These are phyloP conservation scores for Medicago ruthenica DNA, from an alignment of 306 rosid species.

Conservation along the genomic window DNA sequence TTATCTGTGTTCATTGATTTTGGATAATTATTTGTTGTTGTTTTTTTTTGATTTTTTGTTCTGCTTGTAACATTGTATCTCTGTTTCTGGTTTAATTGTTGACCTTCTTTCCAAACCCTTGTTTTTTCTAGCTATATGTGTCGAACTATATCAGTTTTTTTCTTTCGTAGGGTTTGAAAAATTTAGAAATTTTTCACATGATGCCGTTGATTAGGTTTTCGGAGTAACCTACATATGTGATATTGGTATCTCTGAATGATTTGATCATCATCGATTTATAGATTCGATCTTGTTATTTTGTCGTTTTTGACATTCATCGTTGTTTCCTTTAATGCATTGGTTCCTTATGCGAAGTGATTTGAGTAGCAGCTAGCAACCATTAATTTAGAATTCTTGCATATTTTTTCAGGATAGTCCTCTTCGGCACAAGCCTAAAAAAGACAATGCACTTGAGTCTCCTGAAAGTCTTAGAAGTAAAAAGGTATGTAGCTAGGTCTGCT, in stretches of 20 bases:
- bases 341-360: not conserved
- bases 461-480: conserved; percentile 52
- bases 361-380: not conserved
- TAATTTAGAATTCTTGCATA: conserved; percentile 28
- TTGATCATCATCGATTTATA: not conserved
- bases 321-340: not conserved
- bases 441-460: conserved; percentile 45
- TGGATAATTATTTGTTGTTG: conserved; percentile 12
- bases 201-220: conserved; percentile 12
- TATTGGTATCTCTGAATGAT: conserved; percentile 20
- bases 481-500: conserved; percentile 44
- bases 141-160: conserved; percentile 9
- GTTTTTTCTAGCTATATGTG: conserved; percentile 8
- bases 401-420: conserved; percentile 57
- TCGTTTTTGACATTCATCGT: conserved; percentile 14
- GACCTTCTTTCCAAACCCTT: not conserved
- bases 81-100: conserved; percentile 24
- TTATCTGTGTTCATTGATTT: conserved; percentile 39
- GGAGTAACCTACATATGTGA: conserved; percentile 24
- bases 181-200: conserved; percentile 2
- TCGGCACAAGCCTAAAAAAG: conserved; percentile 47
- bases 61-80: conserved; percentile 20
- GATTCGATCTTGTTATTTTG: not conserved
- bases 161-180: conserved; percentile 18
- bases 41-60: not conserved